Evolutionary conservation across 306 rosid genomes (phyloP).

Genomic region (Cucurbita argyrosperma): DNA sequence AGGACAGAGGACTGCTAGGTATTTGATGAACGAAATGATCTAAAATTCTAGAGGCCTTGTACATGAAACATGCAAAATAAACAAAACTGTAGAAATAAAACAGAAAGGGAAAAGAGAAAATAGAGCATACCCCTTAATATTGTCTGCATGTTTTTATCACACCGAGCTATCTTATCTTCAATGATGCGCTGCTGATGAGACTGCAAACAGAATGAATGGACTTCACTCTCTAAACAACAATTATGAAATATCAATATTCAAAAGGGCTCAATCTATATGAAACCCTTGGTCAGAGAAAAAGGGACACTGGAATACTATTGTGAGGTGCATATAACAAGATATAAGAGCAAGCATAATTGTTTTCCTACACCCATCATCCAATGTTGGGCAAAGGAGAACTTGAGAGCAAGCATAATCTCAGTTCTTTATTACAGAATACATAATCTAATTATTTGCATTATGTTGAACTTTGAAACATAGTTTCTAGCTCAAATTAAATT

Average conservation of each 20-base stretch:
- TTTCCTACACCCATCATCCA: background rate
- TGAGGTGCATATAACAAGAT: background rate
- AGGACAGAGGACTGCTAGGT: background rate
- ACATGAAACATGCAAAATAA: background rate
- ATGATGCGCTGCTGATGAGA: slow-evolving; percentile 43
- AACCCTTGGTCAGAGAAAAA: background rate
- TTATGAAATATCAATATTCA: background rate
- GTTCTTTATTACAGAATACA: background rate
- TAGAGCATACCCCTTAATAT: slow-evolving; percentile 39
- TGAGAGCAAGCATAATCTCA: background rate
- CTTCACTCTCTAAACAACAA: background rate
- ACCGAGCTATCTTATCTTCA: slow-evolving; percentile 53
- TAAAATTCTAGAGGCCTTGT: background rate
- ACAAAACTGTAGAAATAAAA: background rate
- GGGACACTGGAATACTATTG: background rate
- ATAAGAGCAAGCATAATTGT: background rate
- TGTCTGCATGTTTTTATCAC: slow-evolving; percentile 41
- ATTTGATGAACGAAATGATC: background rate
- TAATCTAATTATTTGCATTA: background rate
- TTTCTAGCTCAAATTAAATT: background rate
- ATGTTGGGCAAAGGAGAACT: background rate
- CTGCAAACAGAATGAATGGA: slow-evolving; percentile 30
- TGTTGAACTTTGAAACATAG: background rate
- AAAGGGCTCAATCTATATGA: background rate
- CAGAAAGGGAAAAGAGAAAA: background rate